Evolutionary conservation across 345 rosid genomes (phyloP).

Genomic region (Populus alba): DNA sequence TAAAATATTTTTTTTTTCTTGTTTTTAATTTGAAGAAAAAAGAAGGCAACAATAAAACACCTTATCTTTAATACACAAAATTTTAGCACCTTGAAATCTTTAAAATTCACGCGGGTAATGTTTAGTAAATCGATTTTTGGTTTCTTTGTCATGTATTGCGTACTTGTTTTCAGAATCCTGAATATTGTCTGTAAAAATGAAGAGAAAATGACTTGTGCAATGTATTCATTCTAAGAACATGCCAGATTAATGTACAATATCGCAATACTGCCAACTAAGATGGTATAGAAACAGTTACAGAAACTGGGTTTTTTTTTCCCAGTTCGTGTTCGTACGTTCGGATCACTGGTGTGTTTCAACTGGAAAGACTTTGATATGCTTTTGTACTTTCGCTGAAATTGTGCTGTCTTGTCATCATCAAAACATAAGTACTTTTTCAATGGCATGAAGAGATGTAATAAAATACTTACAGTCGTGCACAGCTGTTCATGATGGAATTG

Average conservation of each 20-base stretch:
- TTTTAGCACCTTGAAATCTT: slow-evolving; percentile 33
- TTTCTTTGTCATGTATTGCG: too few species aligned
- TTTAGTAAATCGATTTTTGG: too few species aligned
- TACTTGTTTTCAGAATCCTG: too few species aligned
- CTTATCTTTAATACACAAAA: slow-evolving; percentile 11
- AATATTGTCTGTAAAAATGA: too few species aligned
- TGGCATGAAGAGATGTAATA: not conserved
- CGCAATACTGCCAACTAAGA: not conserved
- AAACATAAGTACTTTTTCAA: not conserved
- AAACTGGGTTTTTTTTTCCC: not conserved
- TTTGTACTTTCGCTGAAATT: not conserved
- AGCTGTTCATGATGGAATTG: not conserved
- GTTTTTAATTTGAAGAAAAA: too few species aligned
- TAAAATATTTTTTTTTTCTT: too few species aligned
- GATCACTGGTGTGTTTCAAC: not conserved
- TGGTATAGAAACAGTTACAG: not conserved
- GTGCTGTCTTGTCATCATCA: not conserved
- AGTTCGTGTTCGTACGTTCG: not conserved
- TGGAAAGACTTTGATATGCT: not conserved
- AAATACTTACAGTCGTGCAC: not conserved
- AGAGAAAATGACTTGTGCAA: too few species aligned
- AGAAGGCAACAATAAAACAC: too few species aligned
- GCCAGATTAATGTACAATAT: too few species aligned
- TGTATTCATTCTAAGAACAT: too few species aligned
- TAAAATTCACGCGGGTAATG: not conserved